A percentile compares a stretch with the other conserved stretches of the same genome.
phyloP scores from a whole-genome alignment of 768 basidiomycete genomes.

The Crucibulum laeve region DNA sequence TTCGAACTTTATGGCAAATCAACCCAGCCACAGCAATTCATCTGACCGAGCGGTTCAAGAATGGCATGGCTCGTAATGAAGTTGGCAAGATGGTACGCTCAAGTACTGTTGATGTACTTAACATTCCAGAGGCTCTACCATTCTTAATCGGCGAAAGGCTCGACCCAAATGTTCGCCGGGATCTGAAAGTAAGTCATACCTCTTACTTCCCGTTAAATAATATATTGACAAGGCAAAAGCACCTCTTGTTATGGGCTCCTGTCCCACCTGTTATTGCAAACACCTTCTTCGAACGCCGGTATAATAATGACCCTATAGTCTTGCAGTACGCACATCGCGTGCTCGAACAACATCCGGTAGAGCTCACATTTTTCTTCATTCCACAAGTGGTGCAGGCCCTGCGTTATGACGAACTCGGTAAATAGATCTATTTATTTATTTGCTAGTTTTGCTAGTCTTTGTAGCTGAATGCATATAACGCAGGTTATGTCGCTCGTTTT shows the following conservation, averaged over 20 bases:
- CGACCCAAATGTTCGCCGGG: slow-evolving; percentile 51
- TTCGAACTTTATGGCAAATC: slow-evolving; percentile 76
- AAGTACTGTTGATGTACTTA: slow-evolving; percentile 63
- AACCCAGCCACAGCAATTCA: slow-evolving; percentile 81
- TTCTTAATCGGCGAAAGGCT: slow-evolving; percentile 75
- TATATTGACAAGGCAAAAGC: too few relatives aligned
- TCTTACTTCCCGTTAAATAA: neutral
- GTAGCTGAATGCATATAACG: neutral
- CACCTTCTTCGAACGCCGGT: slow-evolving; percentile 82
- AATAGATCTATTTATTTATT: neutral
- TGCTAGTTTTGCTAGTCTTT: too few relatives aligned
- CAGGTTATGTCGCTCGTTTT: slow-evolving; percentile 92
- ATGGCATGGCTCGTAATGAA: slow-evolving; percentile 59
- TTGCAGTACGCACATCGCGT: slow-evolving; percentile 97
- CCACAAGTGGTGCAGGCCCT: slow-evolving; percentile 98
- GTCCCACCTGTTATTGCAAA: slow-evolving; percentile 80
- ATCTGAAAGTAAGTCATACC: slow-evolving; percentile 61
- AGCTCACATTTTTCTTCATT: slow-evolving; percentile 97
- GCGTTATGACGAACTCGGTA: slow-evolving; percentile 85
- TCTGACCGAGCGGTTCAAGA: slow-evolving; percentile 87
- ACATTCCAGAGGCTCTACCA: slow-evolving; percentile 75
- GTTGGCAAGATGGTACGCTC: slow-evolving; percentile 71
- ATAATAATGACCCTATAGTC: slow-evolving; percentile 76
- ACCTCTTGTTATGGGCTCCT: slow-evolving; percentile 84
- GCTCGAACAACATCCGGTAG: slow-evolving; percentile 90